These are phyloP conservation scores for Trichoderma brevicompactum DNA, from an alignment of 2,329 filamentous ascomycete genomes.

Conservation along the genomic window DNA sequence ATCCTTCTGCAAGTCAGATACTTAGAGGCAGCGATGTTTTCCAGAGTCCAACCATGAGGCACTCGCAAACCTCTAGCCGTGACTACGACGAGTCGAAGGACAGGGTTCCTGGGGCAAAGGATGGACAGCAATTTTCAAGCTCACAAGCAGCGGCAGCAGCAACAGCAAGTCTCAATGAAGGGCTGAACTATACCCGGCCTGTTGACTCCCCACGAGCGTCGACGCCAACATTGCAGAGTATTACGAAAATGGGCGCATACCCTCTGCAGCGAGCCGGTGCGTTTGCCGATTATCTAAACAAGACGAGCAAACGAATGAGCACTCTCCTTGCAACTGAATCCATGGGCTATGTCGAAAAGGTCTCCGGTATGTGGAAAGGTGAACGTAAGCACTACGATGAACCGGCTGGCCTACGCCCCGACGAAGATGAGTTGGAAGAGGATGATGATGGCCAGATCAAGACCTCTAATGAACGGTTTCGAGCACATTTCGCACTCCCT, in stretches of 20 bases:
- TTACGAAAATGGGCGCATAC: conserved; percentile 68
- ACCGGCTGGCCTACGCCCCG: conserved; percentile 54
- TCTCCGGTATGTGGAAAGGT: conserved; percentile 95
- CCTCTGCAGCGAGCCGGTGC: conserved; percentile 82
- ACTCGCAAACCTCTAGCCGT: conserved; percentile 49
- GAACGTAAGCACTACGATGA: conserved; percentile 86
- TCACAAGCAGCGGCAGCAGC: conserved; percentile 46
- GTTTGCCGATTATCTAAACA: conserved; percentile 81
- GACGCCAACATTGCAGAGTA: conserved; percentile 55
- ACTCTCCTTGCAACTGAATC: conserved; percentile 84
- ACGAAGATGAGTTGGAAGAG: conserved; percentile 60
- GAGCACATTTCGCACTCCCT: conserved; percentile 88
- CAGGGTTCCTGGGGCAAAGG: conserved; percentile 31
- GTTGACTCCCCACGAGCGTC: conserved; percentile 33
- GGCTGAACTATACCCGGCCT: conserved; percentile 38
- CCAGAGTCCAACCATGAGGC: conserved; percentile 71
- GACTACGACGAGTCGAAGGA: conserved; percentile 28
- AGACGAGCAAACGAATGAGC: conserved; percentile 79
- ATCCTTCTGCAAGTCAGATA: conserved; percentile 90
- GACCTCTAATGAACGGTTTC: conserved; percentile 78
- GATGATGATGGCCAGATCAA: conserved; percentile 68
- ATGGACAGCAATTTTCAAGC: conserved; percentile 27
- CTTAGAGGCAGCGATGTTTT: conserved; percentile 87
- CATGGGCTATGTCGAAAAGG: conserved; percentile 95
- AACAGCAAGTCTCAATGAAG: conserved; percentile 46